Conservation (phyloP, 306 rosid genomes). For the Calophaca sinica region DNA sequence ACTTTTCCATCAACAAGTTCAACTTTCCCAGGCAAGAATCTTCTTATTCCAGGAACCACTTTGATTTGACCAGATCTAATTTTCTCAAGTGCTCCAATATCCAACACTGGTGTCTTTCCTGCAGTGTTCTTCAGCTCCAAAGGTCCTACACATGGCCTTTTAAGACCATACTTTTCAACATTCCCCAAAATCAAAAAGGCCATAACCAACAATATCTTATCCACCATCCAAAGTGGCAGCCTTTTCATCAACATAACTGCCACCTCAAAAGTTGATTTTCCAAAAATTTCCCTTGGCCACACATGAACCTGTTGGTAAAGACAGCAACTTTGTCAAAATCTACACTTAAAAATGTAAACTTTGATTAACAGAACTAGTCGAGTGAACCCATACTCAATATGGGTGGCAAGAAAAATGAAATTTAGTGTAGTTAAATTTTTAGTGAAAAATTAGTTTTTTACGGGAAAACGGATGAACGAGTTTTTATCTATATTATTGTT, state of each 20-base stretch:
- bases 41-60: constrained; percentile 85
- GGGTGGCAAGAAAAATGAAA: too few relatives aligned
- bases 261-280: constrained; percentile 80
- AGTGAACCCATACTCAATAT: too few relatives aligned
- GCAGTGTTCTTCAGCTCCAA: constrained; percentile 75
- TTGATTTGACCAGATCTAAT: constrained; percentile 76
- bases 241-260: constrained; percentile 71
- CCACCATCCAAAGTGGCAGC: constrained; percentile 79
- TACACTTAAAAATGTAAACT: neutral
- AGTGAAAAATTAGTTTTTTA: too few relatives aligned
- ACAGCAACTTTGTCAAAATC: neutral
- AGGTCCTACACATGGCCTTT: constrained; percentile 78
- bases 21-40: constrained; percentile 67
- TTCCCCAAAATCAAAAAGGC: constrained; percentile 70
- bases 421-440: too few relatives aligned
- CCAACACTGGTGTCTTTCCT: constrained; percentile 92
- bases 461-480: too few relatives aligned
- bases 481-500: too few relatives aligned
- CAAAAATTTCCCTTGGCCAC: constrained; percentile 76
- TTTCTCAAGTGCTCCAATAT: constrained; percentile 80
- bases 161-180: constrained; percentile 70
- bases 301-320: constrained; percentile 69
- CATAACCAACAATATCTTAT: constrained; percentile 70
- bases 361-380: too few relatives aligned
- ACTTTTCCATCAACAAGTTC: constrained; percentile 73